Conservation (phyloP, 441 rosid species). For the Breynia disticha region DNA sequence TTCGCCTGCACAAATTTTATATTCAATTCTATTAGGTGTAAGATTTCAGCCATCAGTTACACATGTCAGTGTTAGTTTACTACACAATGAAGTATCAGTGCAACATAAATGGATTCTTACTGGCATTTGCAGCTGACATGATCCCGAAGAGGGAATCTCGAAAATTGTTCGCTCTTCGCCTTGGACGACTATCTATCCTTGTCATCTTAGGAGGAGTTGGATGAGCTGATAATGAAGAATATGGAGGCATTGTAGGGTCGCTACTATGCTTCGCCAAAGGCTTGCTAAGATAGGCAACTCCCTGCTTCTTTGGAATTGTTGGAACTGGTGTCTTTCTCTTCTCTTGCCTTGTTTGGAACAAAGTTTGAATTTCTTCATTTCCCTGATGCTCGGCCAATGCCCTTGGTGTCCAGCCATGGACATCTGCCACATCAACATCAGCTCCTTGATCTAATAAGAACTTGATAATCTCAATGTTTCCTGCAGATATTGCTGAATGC, state of each 20-base stretch:
- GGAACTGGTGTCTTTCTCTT: constrained; percentile 16
- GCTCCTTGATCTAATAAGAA: constrained; percentile 73
- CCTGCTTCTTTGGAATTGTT: constrained; percentile 12
- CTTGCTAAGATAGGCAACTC: constrained; percentile 20
- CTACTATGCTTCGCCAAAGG: constrained; percentile 44
- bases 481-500: constrained; percentile 70
- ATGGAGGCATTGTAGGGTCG: constrained; percentile 46
- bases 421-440: constrained; percentile 57
- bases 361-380: constrained; percentile 42
- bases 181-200: constrained; percentile 21
- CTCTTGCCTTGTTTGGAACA: constrained; percentile 27
- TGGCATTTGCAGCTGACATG: constrained; percentile 52
- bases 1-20: constrained; percentile 26
- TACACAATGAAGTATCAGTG: constrained; percentile 1
- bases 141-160: constrained; percentile 69
- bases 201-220: constrained; percentile 22
- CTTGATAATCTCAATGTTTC: constrained; percentile 55
- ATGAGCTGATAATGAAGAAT: constrained; percentile 9
- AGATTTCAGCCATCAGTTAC: no score
- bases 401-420: constrained; percentile 70
- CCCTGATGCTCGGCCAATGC: constrained; percentile 81
- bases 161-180: constrained; percentile 41
- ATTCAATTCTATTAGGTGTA: neutral
- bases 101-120: constrained; percentile 19
- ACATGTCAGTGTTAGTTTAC: no score